Conservation (phyloP, 176 grass and related monocot species). For the Puccinellia tenuiflora region DNA sequence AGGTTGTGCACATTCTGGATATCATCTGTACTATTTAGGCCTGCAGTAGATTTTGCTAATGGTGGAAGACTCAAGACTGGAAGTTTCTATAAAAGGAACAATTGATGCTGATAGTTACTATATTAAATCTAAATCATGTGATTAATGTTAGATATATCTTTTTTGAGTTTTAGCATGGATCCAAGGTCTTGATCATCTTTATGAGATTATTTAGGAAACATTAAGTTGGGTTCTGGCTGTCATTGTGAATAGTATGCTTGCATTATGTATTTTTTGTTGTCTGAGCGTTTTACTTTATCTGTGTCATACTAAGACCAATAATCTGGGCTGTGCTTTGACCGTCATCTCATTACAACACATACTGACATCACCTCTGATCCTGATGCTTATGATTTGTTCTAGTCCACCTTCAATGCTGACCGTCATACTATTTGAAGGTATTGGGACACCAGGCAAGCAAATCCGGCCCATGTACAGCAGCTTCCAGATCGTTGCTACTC, state of each 20-base stretch:
- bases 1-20: slow-evolving; percentile 4
- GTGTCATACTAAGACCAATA: not conserved
- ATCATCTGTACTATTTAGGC: not conserved
- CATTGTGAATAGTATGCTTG: not conserved
- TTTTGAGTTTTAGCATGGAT: not conserved
- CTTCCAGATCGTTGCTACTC: slow-evolving; percentile 79
- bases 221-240: not conserved
- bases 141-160: not conserved
- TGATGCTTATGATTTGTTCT: slow-evolving; percentile 1
- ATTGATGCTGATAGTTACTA: not conserved
- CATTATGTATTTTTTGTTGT: not conserved
- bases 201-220: not conserved
- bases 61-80: not conserved
- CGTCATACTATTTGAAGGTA: slow-evolving; percentile 43
- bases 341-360: not conserved
- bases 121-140: not conserved
- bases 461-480: slow-evolving; percentile 86
- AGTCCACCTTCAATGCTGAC: not conserved
- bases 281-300: not conserved
- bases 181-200: not conserved
- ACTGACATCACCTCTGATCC: not conserved
- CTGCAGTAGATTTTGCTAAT: not conserved
- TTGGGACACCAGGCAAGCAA: slow-evolving; percentile 84
- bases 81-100: not conserved
- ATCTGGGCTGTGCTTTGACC: not conserved